Percentiles rank a stretch among this genome's conserved stretches.
phyloP scores from a whole-genome alignment of 345 rosid genomes.

The Salix viminalis region DNA sequence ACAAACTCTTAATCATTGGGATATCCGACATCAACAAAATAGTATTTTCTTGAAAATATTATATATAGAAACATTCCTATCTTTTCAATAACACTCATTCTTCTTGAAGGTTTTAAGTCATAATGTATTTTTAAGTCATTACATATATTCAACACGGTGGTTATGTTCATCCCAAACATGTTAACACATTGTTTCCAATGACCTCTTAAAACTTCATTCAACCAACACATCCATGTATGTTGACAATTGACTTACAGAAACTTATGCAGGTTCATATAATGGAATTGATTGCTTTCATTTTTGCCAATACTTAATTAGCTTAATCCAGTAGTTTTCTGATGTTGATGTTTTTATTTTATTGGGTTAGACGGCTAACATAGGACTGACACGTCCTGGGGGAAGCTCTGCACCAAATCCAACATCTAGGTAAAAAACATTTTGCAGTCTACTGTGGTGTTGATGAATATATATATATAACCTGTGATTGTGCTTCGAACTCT shows the following conservation, averaged over 20 bases:
- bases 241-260: slow-evolving; percentile 66
- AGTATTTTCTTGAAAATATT: too few species aligned
- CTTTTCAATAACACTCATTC: too few species aligned
- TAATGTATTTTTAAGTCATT: too few species aligned
- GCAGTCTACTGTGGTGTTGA: not conserved
- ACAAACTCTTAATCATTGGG: too few species aligned
- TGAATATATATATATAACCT: not conserved
- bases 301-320: slow-evolving; percentile 1
- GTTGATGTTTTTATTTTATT: slow-evolving; percentile 1
- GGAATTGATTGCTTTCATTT: not conserved
- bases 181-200: too few species aligned
- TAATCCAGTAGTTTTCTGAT: slow-evolving; percentile 17
- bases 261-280: slow-evolving; percentile 62
- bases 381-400: slow-evolving; percentile 36
- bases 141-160: too few species aligned
- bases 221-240: too few species aligned
- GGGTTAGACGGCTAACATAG: slow-evolving; percentile 45
- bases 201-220: too few species aligned
- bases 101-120: too few species aligned
- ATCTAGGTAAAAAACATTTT: slow-evolving; percentile 44
- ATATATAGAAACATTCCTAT: too few species aligned
- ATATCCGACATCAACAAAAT: too few species aligned
- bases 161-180: too few species aligned
- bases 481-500: not conserved
- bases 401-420: slow-evolving; percentile 48